phyloP scores from a whole-genome alignment of 2,329 filamentous ascomycete species.

The Macrophomina phaseolina region DNA sequence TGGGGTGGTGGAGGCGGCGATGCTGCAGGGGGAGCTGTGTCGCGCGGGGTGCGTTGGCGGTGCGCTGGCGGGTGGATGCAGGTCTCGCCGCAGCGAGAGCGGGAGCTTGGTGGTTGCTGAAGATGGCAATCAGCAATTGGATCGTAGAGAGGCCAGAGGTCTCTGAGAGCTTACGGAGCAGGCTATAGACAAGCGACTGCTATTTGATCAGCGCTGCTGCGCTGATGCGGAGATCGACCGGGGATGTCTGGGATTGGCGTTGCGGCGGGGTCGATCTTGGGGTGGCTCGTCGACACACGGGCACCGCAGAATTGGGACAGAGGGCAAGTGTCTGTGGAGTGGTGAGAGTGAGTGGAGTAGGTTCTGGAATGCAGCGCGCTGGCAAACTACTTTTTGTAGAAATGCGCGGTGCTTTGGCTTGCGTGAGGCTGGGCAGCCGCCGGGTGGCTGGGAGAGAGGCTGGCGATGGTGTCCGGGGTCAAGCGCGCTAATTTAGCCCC shows the following conservation, averaged over 20 bases:
- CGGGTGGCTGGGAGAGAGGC: slow-evolving; percentile 21
- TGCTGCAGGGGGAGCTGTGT: neutral
- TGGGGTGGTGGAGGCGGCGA: neutral
- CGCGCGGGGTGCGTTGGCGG: slow-evolving; percentile 16
- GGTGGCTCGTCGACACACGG: neutral
- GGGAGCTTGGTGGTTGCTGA: neutral
- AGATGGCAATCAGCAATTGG: neutral
- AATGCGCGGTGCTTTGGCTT: neutral
- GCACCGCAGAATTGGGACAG: neutral
- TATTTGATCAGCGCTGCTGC: neutral
- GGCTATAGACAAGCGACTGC: neutral
- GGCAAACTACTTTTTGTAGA: slow-evolving; percentile 8
- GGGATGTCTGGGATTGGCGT: slow-evolving; percentile 2
- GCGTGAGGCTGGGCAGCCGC: slow-evolving; percentile 2
- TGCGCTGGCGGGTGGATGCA: slow-evolving; percentile 6
- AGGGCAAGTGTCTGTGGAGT: neutral
- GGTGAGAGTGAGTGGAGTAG: slow-evolving; percentile 5
- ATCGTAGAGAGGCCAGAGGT: neutral
- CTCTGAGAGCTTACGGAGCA: neutral
- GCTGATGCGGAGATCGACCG: slow-evolving; percentile 1
- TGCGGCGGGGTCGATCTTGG: slow-evolving; percentile 10
- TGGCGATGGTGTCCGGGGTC: neutral
- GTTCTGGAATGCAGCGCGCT: slow-evolving; percentile 7
- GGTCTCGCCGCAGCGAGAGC: neutral
- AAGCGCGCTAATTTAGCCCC: neutral